These are phyloP conservation scores for Gossypium sturtianum DNA, from an alignment of 345 rosid species.

Conservation along the genomic window DNA sequence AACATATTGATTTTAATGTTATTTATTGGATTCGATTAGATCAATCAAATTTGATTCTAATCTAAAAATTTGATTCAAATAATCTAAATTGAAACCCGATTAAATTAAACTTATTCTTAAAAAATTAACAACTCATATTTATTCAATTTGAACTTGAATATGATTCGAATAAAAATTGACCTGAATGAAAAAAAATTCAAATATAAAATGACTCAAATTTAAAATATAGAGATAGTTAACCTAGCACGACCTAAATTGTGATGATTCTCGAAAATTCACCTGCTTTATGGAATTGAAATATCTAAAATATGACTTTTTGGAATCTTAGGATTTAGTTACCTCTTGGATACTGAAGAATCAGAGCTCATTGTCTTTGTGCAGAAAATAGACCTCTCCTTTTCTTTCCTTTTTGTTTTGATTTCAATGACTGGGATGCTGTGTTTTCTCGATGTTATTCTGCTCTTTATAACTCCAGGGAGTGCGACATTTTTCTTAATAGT, in stretches of 20 bases:
- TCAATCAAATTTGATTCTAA: too few species aligned
- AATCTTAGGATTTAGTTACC: not conserved
- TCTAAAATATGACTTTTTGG: not conserved
- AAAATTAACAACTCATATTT: too few species aligned
- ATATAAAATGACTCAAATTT: too few species aligned
- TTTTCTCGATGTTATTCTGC: not conserved
- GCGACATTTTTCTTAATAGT: not conserved
- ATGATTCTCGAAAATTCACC: not conserved
- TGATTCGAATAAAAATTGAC: too few species aligned
- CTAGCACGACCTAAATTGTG: too few species aligned
- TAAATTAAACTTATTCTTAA: too few species aligned
- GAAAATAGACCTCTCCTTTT: not conserved
- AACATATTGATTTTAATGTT: too few species aligned
- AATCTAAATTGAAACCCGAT: rapidly evolving
- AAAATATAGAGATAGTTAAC: too few species aligned
- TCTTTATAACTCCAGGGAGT: not conserved
- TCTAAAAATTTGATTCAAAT: too few species aligned
- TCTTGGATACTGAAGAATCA: not conserved
- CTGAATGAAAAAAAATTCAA: rapidly evolving
- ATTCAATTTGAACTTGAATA: too few species aligned
- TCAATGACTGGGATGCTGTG: not conserved
- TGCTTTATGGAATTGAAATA: too few species aligned
- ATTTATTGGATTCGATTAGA: too few species aligned
- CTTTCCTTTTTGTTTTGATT: not conserved
- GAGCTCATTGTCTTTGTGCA: not conserved